Conservation (phyloP, 2,329 filamentous ascomycete species). For the Fusarium sp. region DNA sequence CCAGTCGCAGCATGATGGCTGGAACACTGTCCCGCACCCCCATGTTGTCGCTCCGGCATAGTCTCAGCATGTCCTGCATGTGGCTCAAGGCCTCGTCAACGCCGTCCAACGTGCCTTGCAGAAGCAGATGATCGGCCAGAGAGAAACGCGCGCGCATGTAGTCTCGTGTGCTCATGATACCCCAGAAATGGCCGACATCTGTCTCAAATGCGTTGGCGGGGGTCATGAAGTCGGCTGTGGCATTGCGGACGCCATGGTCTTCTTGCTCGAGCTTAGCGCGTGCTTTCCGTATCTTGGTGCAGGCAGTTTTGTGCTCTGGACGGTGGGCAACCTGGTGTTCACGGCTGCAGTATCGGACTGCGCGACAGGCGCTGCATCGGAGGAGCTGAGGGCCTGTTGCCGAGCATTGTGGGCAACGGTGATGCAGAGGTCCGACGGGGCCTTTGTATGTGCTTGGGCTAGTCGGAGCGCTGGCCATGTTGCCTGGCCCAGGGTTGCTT, state of each 20-base stretch:
- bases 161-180: constrained; percentile 53
- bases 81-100: constrained; percentile 57
- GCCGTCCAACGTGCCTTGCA: constrained; percentile 51
- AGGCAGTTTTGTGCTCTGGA: constrained; percentile 56
- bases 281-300: constrained; percentile 55
- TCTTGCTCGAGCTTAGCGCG: constrained; percentile 50
- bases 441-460: neutral
- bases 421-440: constrained; percentile 1
- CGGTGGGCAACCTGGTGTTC: constrained; percentile 60
- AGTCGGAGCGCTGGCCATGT: neutral
- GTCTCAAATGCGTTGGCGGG: constrained; percentile 55
- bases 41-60: constrained; percentile 40
- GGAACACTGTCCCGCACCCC: constrained; percentile 53
- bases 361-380: constrained; percentile 59
- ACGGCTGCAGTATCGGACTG: constrained; percentile 60
- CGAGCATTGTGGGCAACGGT: constrained; percentile 18
- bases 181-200: constrained; percentile 58
- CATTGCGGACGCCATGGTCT: constrained; percentile 54
- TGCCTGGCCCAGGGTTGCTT: neutral
- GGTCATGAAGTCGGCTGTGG: constrained; percentile 45
- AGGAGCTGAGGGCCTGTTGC: constrained; percentile 26
- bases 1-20: constrained; percentile 59
- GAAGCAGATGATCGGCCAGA: constrained; percentile 48
- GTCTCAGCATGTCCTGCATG: constrained; percentile 54
- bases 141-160: constrained; percentile 56